Percentiles rank a stretch among this genome's conserved stretches.
Evolutionary conservation across 305 asterid genomes (phyloP).

Genomic region (Withania somnifera): DNA sequence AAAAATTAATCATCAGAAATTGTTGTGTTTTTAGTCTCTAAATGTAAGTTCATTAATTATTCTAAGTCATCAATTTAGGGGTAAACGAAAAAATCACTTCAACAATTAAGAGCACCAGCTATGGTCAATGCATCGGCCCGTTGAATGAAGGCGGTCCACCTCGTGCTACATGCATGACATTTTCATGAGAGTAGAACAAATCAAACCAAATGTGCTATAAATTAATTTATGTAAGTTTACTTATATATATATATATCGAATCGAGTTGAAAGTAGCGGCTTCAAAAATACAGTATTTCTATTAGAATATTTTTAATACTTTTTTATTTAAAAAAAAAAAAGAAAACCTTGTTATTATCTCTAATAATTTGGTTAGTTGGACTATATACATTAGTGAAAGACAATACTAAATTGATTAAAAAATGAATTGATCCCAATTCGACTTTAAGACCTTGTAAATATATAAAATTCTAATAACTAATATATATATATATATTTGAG

Average conservation of each 20-base stretch:
- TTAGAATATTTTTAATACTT: too few relatives aligned
- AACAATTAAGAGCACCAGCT: neutral
- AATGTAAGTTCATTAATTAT: too few relatives aligned
- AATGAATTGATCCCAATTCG: neutral
- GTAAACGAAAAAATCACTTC: neutral
- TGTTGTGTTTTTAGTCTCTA: neutral
- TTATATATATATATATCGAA: too few relatives aligned
- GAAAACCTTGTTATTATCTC: too few relatives aligned
- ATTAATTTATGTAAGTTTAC: too few relatives aligned
- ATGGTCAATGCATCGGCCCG: neutral
- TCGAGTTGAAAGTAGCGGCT: too few relatives aligned
- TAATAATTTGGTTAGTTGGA: neutral
- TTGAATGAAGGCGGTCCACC: neutral
- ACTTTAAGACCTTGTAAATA: neutral
- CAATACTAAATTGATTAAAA: neutral
- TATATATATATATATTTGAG: slow-evolving; percentile 4
- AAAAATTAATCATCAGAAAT: neutral
- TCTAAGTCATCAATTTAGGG: too few relatives aligned
- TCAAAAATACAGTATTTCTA: too few relatives aligned
- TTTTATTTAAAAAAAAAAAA: too few relatives aligned
- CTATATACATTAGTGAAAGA: neutral
- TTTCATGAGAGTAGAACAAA: neutral
- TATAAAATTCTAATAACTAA: neutral
- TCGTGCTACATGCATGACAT: neutral
- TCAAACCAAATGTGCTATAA: neutral